phyloP scores from a whole-genome alignment of 2,329 filamentous ascomycete genomes.

The Exophiala lecanii-corni region DNA sequence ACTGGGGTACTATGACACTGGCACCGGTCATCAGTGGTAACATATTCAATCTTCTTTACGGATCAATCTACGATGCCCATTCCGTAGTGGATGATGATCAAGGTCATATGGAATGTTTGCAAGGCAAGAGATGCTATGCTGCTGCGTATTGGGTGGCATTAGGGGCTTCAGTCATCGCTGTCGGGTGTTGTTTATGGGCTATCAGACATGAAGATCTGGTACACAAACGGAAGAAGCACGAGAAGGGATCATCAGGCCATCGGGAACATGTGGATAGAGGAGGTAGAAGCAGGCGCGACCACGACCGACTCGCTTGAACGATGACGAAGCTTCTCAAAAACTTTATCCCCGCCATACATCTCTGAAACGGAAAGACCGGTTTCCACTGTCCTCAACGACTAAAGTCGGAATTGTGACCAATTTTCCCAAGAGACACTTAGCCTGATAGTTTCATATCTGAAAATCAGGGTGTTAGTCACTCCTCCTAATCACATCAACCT shows the following conservation, averaged over 20 bases:
- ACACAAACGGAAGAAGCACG: conserved; percentile 13
- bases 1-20: conserved; percentile 94
- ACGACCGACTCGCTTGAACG: conserved; percentile 15
- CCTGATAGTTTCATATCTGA: too few species aligned
- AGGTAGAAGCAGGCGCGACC: conserved; percentile 10
- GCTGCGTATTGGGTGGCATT: conserved; percentile 72
- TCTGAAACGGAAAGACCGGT: too few species aligned
- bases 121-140: conserved; percentile 76
- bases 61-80: conserved; percentile 74
- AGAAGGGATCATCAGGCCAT: conserved; percentile 5
- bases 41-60: conserved; percentile 89
- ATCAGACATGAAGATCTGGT: conserved; percentile 38
- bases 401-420: too few species aligned
- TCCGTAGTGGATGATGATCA: conserved; percentile 59
- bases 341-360: too few species aligned
- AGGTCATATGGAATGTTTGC: conserved; percentile 68
- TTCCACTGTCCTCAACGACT: too few species aligned
- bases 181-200: conserved; percentile 29
- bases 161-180: conserved; percentile 17
- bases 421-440: too few species aligned
- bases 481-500: too few species aligned
- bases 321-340: too few species aligned
- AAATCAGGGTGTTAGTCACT: too few species aligned
- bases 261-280: too few species aligned
- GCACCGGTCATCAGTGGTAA: conserved; percentile 84